phyloP scores from a whole-genome alignment of 805 yeast genomes.

The Wickerhamomyces subpelliculosus region DNA sequence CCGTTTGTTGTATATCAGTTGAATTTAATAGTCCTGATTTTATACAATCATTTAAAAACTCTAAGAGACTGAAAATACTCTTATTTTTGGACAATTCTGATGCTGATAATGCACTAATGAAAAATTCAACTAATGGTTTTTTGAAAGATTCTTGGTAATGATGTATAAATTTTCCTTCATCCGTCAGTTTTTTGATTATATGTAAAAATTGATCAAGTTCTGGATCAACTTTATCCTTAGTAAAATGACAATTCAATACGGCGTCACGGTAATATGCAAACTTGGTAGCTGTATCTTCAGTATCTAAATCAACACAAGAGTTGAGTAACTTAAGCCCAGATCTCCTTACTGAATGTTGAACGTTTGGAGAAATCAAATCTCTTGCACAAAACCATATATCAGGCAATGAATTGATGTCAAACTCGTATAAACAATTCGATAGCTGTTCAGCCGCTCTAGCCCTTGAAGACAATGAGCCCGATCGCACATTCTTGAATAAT shows the following conservation, averaged over 20 bases:
- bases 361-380: slow-evolving; percentile 37
- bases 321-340: slow-evolving; percentile 47
- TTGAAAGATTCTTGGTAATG: slow-evolving; percentile 42
- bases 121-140: slow-evolving; percentile 30
- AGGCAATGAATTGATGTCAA: slow-evolving; percentile 51
- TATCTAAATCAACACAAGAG: slow-evolving; percentile 47
- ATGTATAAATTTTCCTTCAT: slow-evolving; percentile 45
- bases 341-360: slow-evolving; percentile 29
- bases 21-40: slow-evolving; percentile 37
- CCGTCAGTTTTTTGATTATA: slow-evolving; percentile 41
- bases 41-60: slow-evolving; percentile 37
- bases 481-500: slow-evolving; percentile 31
- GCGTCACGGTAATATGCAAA: slow-evolving; percentile 58
- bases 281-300: slow-evolving; percentile 39
- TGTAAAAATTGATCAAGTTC: slow-evolving; percentile 45
- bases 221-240: slow-evolving; percentile 30
- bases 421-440: slow-evolving; percentile 41
- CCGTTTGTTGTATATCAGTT: slow-evolving; percentile 5
- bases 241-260: slow-evolving; percentile 32
- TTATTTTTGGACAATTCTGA: slow-evolving; percentile 19
- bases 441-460: slow-evolving; percentile 46
- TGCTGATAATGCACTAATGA: slow-evolving; percentile 27
- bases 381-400: slow-evolving; percentile 72
- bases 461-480: slow-evolving; percentile 31
- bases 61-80: slow-evolving; percentile 21